Conservation (phyloP, 176 grass and related monocot genomes). For the Oryza longistaminata region DNA sequence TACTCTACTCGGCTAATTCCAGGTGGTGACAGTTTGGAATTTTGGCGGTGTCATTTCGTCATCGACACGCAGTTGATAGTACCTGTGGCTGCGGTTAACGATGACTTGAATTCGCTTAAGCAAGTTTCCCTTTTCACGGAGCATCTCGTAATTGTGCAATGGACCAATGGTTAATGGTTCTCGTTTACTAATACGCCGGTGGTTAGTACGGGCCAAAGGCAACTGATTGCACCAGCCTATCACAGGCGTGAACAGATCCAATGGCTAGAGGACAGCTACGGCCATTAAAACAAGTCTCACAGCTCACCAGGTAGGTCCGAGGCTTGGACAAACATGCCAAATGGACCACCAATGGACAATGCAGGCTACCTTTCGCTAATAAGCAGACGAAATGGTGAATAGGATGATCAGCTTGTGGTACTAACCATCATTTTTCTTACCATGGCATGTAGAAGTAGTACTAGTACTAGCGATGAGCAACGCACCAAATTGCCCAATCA, state of each 20-base stretch:
- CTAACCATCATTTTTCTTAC: not conserved
- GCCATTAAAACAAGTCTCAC: conserved; percentile 39
- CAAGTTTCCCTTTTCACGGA: conserved; percentile 6
- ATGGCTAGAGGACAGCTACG: conserved; percentile 26
- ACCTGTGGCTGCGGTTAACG: conserved; percentile 2
- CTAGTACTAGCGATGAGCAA: not conserved
- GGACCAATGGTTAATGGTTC: not conserved
- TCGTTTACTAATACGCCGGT: not conserved
- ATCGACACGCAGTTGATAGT: conserved; percentile 16
- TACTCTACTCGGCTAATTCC: not conserved
- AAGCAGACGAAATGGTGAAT: not conserved
- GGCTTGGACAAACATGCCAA: conserved; percentile 31
- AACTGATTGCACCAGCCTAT: conserved; percentile 12
- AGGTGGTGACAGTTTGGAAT: not conserved
- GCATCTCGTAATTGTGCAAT: not conserved
- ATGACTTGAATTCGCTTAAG: not conserved
- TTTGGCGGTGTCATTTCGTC: conserved; percentile 15
- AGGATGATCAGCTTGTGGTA: not conserved
- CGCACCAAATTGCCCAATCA: not conserved
- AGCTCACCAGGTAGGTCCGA: conserved; percentile 31
- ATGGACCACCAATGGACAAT: conserved; percentile 27
- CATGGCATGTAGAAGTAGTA: not conserved
- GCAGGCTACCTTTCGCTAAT: not conserved
- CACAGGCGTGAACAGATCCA: conserved; percentile 9
- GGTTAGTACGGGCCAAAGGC: conserved; percentile 30